Conservation (phyloP, 257 asterid genomes). For the Sherardia arvensis region DNA sequence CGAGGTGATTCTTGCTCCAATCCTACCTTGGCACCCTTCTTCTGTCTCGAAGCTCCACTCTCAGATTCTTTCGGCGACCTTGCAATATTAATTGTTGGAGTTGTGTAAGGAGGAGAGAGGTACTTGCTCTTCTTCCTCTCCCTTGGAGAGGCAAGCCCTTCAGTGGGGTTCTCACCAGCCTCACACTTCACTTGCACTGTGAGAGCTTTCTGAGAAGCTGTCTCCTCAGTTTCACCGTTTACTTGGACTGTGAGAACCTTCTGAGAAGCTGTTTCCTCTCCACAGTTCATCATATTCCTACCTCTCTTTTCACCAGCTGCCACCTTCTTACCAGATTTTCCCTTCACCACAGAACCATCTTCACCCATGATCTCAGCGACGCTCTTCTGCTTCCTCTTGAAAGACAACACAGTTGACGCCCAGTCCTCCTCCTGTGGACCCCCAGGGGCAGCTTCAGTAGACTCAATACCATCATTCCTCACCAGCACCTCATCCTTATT, state of each 20-base stretch:
- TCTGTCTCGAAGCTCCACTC: conserved; percentile 19
- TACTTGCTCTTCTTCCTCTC: conserved; percentile 82
- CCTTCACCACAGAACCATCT: neutral
- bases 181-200: conserved; percentile 11
- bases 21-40: conserved; percentile 17
- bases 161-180: conserved; percentile 13
- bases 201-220: conserved; percentile 13
- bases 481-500: conserved; percentile 2
- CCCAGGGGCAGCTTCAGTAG: conserved; percentile 28
- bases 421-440: conserved; percentile 39
- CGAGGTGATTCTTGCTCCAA: conserved; percentile 22
- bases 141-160: conserved; percentile 38
- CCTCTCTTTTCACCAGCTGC: conserved; percentile 13
- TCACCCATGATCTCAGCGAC: conserved; percentile 8
- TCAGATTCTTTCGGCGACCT: conserved; percentile 17
- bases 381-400: conserved; percentile 52
- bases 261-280: conserved; percentile 12
- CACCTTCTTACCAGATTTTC: conserved; percentile 19
- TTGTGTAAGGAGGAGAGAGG: conserved; percentile 63
- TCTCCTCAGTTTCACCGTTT: conserved; percentile 12
- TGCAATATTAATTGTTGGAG: conserved; percentile 17
- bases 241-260: conserved; percentile 12
- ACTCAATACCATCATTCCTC: conserved; percentile 18
- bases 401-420: conserved; percentile 7
- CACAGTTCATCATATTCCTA: conserved; percentile 28